Evolutionary conservation across 306 rosid genomes (phyloP).

Genomic region (Cucumis cinereus): DNA sequence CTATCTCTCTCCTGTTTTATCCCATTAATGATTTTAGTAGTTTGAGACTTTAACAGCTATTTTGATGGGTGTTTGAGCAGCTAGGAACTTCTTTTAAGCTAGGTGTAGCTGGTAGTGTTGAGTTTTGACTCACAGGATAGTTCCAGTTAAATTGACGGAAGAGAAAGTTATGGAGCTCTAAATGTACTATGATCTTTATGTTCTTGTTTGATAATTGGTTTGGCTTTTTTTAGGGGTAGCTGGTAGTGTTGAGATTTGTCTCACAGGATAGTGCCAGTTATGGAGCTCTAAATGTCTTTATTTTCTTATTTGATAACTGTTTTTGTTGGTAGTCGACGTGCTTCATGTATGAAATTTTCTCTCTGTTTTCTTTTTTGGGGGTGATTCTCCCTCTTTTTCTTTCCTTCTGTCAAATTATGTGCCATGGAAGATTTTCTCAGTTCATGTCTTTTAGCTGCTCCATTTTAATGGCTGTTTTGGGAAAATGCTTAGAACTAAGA

Average conservation of each 20-base stretch:
- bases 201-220: not conserved
- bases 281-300: not conserved
- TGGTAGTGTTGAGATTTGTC: not conserved
- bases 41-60: not conserved
- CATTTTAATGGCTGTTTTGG: not conserved
- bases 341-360: not conserved
- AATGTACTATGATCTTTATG: not conserved
- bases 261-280: not conserved
- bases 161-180: not conserved
- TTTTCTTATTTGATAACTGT: not conserved
- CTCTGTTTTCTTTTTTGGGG: not conserved
- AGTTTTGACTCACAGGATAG: not conserved
- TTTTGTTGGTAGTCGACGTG: not conserved
- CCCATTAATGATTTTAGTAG: not conserved
- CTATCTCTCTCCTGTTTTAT: not conserved
- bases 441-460: not conserved
- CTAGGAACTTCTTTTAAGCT: not conserved
- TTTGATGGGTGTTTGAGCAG: not conserved
- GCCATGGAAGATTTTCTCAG: not conserved
- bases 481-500: not conserved
- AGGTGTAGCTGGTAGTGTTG: not conserved
- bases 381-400: not conserved
- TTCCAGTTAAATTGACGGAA: not conserved
- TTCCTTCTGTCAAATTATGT: not conserved
- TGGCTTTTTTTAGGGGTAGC: not conserved